phyloP scores from a whole-genome alignment of 1,284 basidiomycete genomes.

The Mycena citricolor region DNA sequence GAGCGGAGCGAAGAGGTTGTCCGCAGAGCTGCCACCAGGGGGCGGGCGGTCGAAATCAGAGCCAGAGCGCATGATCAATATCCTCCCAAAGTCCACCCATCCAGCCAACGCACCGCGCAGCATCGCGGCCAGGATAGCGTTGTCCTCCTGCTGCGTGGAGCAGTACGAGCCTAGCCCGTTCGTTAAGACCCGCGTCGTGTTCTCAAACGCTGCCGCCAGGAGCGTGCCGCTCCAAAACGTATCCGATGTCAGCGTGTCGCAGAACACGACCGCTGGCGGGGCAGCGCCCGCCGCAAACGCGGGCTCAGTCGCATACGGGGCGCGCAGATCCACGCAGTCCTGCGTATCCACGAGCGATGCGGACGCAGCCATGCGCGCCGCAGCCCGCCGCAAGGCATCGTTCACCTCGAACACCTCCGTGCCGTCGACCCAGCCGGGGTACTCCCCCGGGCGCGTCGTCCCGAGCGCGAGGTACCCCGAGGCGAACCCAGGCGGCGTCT shows the following conservation, averaged over 20 bases:
- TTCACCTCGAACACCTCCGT: conserved; percentile 23
- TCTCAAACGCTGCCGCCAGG: conserved; percentile 18
- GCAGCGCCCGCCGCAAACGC: conserved; percentile 10
- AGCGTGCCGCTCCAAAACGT: conserved; percentile 19
- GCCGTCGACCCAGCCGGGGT: conserved; percentile 16
- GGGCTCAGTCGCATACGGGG: conserved; percentile 7
- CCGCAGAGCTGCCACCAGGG: conserved; percentile 27
- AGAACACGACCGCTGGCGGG: conserved; percentile 10
- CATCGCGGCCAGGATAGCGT: conserved; percentile 29
- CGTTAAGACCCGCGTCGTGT: conserved; percentile 10
- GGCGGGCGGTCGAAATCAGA: conserved; percentile 45
- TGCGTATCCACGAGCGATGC: conserved; percentile 13
- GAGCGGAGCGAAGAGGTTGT: conserved; percentile 24
- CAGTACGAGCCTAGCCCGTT: conserved; percentile 13
- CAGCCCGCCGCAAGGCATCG: conserved; percentile 17
- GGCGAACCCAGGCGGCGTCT: conserved; percentile 16
- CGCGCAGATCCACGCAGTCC: conserved; percentile 10
- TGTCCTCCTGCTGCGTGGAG: conserved; percentile 21
- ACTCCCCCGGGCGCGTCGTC: conserved; percentile 10
- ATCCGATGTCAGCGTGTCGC: conserved; percentile 20
- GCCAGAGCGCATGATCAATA: conserved; percentile 45
- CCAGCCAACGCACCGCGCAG: conserved; percentile 38
- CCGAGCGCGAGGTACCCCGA: conserved; percentile 21
- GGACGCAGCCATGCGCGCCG: conserved; percentile 7
- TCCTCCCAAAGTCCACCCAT: conserved; percentile 42